These are phyloP conservation scores for Tylopilus sp. DNA, from an alignment of 1,284 basidiomycete species.

Conservation along the genomic window DNA sequence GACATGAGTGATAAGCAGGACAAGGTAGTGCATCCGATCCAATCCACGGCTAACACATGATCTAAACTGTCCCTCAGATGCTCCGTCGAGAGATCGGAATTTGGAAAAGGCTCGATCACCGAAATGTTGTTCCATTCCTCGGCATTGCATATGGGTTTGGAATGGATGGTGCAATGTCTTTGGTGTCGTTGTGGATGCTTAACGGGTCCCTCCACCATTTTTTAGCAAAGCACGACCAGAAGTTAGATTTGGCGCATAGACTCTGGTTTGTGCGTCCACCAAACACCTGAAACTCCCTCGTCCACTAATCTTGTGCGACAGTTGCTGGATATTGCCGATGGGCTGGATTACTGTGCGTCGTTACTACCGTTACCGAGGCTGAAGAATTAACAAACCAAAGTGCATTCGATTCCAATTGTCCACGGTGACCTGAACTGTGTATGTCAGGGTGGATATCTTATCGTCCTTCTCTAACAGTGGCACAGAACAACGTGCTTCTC, in stretches of 20 bases:
- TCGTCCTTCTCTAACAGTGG: neutral
- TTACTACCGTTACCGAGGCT: fast-evolving
- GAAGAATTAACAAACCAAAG: neutral
- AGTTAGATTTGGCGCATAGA: neutral
- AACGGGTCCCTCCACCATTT: conserved; percentile 13
- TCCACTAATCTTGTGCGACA: neutral
- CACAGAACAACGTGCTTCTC: conserved; percentile 20
- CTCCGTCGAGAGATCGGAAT: conserved; percentile 22
- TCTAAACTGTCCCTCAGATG: conserved; percentile 1
- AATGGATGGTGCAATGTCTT: conserved; percentile 3
- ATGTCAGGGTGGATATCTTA: neutral
- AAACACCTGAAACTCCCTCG: fast-evolving
- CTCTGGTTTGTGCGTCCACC: conserved; percentile 12
- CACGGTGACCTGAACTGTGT: neutral
- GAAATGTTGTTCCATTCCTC: conserved; percentile 20
- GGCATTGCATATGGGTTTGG: conserved; percentile 18
- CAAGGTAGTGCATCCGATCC: conserved; percentile 5
- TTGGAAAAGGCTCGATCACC: conserved; percentile 18
- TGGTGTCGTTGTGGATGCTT: conserved; percentile 22
- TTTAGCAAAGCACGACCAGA: conserved; percentile 1
- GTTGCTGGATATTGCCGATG: conserved; percentile 10
- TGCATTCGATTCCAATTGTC: neutral
- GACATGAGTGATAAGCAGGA: neutral
- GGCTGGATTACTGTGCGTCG: conserved; percentile 16
- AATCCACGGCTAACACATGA: too few species aligned